A percentile compares a stretch with the other conserved stretches of the same genome.
These are phyloP conservation scores for Mortierella sp. DNA, from an alignment of 371 early-diverging fungal genomes.

Conservation along the genomic window DNA sequence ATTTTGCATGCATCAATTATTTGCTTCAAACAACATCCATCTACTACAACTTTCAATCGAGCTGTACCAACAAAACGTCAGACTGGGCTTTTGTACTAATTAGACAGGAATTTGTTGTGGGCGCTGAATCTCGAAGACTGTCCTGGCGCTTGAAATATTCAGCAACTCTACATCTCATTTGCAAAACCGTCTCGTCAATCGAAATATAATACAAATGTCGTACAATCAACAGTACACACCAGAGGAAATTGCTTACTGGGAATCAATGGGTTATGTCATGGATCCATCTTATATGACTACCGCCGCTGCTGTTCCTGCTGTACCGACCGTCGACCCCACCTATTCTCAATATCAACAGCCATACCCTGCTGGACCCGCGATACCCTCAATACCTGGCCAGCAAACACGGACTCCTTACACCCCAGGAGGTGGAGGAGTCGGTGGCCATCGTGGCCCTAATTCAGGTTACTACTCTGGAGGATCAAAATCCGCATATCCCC, in stretches of 20 bases:
- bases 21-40: too few species aligned
- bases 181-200: too few species aligned
- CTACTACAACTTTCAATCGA: too few species aligned
- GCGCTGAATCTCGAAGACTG: too few species aligned
- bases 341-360: conserved; percentile 32
- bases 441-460: background rate
- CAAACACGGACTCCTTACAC: conserved; percentile 8
- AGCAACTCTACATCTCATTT: too few species aligned
- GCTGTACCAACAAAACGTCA: too few species aligned
- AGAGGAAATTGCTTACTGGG: conserved; percentile 55
- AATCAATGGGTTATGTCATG: conserved; percentile 47
- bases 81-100: too few species aligned
- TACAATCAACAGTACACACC: conserved; percentile 36
- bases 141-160: too few species aligned
- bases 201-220: conserved; percentile 16
- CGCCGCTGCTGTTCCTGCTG: conserved; percentile 2
- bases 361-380: background rate
- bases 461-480: conserved; percentile 12
- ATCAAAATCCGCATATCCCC: background rate
- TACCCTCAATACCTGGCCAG: conserved; percentile 13
- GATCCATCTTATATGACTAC: conserved; percentile 26
- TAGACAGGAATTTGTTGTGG: too few species aligned
- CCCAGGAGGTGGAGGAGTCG: background rate
- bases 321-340: conserved; percentile 8
- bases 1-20: too few species aligned